Conservation (phyloP, 1,284 basidiomycete species). For the Ustilago vetiveriae region DNA sequence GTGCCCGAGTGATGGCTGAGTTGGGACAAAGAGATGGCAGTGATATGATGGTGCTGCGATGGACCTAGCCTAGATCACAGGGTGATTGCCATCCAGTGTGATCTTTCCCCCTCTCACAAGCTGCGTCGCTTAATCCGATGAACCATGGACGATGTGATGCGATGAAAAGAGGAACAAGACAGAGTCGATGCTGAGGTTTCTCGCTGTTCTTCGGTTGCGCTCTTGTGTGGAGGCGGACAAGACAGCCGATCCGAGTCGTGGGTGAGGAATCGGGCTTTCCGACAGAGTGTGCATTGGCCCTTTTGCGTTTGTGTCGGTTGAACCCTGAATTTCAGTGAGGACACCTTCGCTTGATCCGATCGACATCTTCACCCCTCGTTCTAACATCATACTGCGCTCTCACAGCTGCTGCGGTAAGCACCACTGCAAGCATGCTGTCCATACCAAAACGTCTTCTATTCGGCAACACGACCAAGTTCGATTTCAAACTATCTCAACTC, state of each 20-base stretch:
- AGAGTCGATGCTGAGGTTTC: too few species aligned
- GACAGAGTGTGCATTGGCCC: conserved; percentile 9
- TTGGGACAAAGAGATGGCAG: neutral
- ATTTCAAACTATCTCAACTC: conserved; percentile 32
- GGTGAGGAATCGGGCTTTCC: conserved; percentile 6
- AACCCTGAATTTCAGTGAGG: conserved; percentile 3
- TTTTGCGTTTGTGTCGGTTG: neutral
- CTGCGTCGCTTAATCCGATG: too few species aligned
- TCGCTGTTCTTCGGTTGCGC: too few species aligned
- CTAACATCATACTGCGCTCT: neutral
- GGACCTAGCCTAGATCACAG: too few species aligned
- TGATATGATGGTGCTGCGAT: too few species aligned
- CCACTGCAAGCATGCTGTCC: conserved; percentile 27
- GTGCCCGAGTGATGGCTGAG: conserved; percentile 8
- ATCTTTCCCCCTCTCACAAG: too few species aligned
- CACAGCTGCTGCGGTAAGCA: neutral
- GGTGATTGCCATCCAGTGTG: too few species aligned
- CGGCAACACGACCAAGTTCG: conserved; percentile 42
- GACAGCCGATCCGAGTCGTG: too few species aligned
- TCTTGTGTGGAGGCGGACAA: too few species aligned
- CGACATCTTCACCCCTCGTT: neutral
- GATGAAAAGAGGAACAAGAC: too few species aligned
- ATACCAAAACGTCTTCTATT: conserved; percentile 44
- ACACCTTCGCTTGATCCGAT: neutral
- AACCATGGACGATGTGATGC: too few species aligned